phyloP scores from a whole-genome alignment of 106 monocot species.

The Dioscorea zingiberensis region DNA sequence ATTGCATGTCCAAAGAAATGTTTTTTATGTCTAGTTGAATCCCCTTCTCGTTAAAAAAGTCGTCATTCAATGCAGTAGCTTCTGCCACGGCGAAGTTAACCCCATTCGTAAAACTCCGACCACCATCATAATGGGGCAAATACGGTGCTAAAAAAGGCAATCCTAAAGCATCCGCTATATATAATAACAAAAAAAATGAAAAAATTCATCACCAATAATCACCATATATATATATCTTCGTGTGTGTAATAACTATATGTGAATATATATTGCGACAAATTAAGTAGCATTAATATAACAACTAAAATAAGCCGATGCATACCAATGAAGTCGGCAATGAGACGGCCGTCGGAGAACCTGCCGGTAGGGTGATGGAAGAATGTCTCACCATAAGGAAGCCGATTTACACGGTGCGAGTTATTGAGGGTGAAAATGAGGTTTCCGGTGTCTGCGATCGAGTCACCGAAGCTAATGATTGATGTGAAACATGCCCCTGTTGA shows the following conservation, averaged over 20 bases:
- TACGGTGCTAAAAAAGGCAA: no score
- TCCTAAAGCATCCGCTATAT: constrained; percentile 16
- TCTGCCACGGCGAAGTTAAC: constrained; percentile 62
- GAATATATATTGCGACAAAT: no score
- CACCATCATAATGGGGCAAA: background rate
- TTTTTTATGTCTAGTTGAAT: no score
- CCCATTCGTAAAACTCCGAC: constrained; percentile 34
- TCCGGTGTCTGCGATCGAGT: constrained; percentile 51
- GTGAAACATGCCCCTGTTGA: constrained; percentile 6
- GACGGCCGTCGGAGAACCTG: constrained; percentile 38
- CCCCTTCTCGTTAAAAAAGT: constrained; percentile 24
- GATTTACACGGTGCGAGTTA: background rate
- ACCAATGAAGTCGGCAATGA: constrained; percentile 41
- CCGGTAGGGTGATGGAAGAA: constrained; percentile 31
- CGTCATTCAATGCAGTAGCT: constrained; percentile 37
- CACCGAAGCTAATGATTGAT: constrained; percentile 44
- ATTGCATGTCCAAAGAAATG: no score
- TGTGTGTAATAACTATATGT: no score
- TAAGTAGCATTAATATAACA: no score
- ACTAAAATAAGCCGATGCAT: no score
- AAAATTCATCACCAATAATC: no score
- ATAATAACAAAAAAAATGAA: no score
- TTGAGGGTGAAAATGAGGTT: constrained; percentile 11
- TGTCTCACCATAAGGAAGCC: constrained; percentile 30
- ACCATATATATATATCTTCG: no score